phyloP scores from a whole-genome alignment of 768 basidiomycete genomes.

The Hygrocybe coccinea region DNA sequence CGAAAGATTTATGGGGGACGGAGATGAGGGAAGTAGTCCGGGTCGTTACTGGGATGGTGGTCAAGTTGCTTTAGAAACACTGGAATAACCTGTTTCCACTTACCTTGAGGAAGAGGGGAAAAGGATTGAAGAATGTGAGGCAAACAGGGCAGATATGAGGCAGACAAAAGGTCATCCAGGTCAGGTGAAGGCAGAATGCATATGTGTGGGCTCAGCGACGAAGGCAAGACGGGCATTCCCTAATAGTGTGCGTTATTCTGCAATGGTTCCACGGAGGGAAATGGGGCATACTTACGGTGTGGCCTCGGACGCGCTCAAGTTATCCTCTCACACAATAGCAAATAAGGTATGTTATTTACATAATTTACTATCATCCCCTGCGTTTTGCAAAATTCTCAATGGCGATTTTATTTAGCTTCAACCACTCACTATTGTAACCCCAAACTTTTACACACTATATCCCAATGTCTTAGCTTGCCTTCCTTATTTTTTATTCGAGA shows the following conservation, averaged over 20 bases:
- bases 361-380: no score
- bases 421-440: no score
- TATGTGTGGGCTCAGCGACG: constrained; percentile 77
- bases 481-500: no score
- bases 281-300: no score
- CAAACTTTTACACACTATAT: no score
- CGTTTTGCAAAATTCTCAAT: no score
- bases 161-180: constrained; percentile 53
- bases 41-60: constrained; percentile 55
- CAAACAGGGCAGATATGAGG: constrained; percentile 61
- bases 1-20: constrained; percentile 67
- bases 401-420: no score
- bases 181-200: constrained; percentile 70
- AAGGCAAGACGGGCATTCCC: constrained; percentile 40
- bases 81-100: constrained; percentile 10
- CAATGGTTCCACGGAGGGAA: no score
- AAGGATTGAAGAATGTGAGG: constrained; percentile 78
- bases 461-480: no score
- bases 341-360: no score
- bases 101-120: constrained; percentile 78
- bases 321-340: no score
- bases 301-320: no score
- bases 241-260: not conserved
- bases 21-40: constrained; percentile 69
- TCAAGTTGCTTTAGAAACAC: constrained; percentile 5